Percentiles rank a stretch among this genome's conserved stretches.
Conservation (phyloP, 2,329 filamentous ascomycete species). For the Pseudocercospora pini-densiflorae region DNA sequence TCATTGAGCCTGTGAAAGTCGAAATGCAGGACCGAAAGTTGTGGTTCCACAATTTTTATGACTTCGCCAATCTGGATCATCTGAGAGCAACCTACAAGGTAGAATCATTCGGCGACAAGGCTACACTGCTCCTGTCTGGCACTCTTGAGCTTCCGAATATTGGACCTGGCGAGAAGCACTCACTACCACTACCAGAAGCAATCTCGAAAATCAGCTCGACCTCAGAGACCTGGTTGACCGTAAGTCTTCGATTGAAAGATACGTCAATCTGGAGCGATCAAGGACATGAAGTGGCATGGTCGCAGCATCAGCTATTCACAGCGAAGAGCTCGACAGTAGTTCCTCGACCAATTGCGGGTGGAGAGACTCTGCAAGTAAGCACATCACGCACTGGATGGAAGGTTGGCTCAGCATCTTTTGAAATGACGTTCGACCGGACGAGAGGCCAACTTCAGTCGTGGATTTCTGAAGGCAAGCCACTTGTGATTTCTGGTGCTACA, state of each 20-base stretch:
- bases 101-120: conserved; percentile 11
- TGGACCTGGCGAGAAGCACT: conserved; percentile 5
- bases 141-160: conserved; percentile 11
- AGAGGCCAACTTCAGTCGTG: conserved; percentile 37
- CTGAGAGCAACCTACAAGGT: conserved; percentile 18
- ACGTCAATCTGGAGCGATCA: conserved; percentile 51
- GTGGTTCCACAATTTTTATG: conserved; percentile 43
- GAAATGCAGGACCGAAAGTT: conserved; percentile 34
- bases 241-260: conserved; percentile 51
- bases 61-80: conserved; percentile 31
- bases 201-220: neutral
- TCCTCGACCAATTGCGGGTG: neutral
- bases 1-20: conserved; percentile 45
- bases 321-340: neutral
- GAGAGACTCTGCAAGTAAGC: conserved; percentile 9
- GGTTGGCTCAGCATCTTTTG: conserved; percentile 14
- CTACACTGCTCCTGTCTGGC: conserved; percentile 7
- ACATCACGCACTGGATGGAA: conserved; percentile 16
- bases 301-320: conserved; percentile 17
- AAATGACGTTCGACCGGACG: conserved; percentile 14
- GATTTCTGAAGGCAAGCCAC: conserved; percentile 42
- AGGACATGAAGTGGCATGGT: conserved; percentile 32
- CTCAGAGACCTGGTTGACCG: conserved; percentile 51
- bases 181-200: conserved; percentile 26
- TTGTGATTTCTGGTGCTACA: conserved; percentile 38